These are phyloP conservation scores for Trichoderma atrobrunneum DNA, from an alignment of 2,329 filamentous ascomycete species.

Conservation along the genomic window DNA sequence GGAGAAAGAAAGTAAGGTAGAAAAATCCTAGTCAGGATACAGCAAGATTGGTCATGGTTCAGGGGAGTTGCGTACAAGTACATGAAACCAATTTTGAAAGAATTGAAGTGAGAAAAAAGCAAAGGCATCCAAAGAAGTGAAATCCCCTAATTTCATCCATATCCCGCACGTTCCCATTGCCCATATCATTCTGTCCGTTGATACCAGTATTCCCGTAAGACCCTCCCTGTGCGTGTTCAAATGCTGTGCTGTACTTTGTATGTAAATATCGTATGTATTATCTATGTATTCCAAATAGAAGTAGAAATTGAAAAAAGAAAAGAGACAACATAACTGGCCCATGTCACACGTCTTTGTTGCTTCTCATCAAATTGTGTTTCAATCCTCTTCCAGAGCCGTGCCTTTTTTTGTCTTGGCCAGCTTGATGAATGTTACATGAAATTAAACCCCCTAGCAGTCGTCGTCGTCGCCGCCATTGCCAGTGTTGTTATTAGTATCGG, in stretches of 20 bases:
- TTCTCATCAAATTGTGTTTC: neutral
- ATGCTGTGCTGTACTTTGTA: neutral
- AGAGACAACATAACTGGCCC: neutral
- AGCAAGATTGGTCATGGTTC: neutral
- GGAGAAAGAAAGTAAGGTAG: neutral
- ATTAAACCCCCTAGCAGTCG: neutral
- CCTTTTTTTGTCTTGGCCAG: neutral
- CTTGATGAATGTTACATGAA: neutral
- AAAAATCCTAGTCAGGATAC: neutral
- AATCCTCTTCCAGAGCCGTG: neutral
- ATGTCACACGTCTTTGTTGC: neutral
- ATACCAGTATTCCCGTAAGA: neutral
- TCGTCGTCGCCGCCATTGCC: neutral
- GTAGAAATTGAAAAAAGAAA: neutral
- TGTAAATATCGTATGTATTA: constrained; percentile 13
- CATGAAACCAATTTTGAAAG: neutral
- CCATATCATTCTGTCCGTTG: neutral
- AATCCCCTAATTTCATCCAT: neutral
- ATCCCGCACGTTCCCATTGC: neutral
- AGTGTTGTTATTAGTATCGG: neutral
- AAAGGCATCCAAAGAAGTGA: neutral
- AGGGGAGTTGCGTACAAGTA: neutral
- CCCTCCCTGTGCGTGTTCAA: neutral
- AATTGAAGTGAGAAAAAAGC: neutral
- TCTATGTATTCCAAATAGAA: constrained; percentile 3